phyloP scores from a whole-genome alignment of 495 filamentous ascomycete species.

The Lineolata rhizophorae region DNA sequence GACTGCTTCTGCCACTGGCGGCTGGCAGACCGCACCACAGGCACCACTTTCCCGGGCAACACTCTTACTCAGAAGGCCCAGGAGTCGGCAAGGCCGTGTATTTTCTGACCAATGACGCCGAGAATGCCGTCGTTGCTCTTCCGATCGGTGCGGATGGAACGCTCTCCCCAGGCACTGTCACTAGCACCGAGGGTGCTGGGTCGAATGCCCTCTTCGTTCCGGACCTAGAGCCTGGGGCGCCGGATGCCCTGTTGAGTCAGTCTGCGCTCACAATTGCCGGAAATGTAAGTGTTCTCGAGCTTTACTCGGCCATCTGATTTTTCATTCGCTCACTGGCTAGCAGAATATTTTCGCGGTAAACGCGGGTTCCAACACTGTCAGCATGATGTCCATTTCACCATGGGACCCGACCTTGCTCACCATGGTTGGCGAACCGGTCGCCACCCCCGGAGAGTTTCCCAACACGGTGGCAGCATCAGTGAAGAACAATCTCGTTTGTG shows the following conservation, averaged over 20 bases:
- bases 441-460: slow-evolving; percentile 32
- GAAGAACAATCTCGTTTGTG: slow-evolving; percentile 28
- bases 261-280: slow-evolving; percentile 25
- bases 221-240: slow-evolving; percentile 6
- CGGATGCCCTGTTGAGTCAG: slow-evolving; percentile 31
- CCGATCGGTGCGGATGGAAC: slow-evolving; percentile 9
- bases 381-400: slow-evolving; percentile 27
- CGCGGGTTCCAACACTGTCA: slow-evolving; percentile 33
- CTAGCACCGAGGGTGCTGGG: slow-evolving; percentile 9
- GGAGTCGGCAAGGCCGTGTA: slow-evolving; percentile 12
- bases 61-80: no score
- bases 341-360: slow-evolving; percentile 32
- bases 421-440: slow-evolving; percentile 20
- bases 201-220: slow-evolving; percentile 10
- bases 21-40: no score
- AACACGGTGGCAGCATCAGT: slow-evolving; percentile 29
- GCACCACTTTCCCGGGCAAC: no score
- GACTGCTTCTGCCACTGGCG: no score
- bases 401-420: slow-evolving; percentile 24
- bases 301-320: background rate
- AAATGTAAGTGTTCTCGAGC: slow-evolving; percentile 17
- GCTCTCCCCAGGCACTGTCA: slow-evolving; percentile 7
- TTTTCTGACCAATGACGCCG: slow-evolving; percentile 11
- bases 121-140: slow-evolving; percentile 11
- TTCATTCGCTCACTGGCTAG: background rate